These are phyloP conservation scores for Prunus mira DNA, from an alignment of 306 rosid genomes.

Conservation along the genomic window DNA sequence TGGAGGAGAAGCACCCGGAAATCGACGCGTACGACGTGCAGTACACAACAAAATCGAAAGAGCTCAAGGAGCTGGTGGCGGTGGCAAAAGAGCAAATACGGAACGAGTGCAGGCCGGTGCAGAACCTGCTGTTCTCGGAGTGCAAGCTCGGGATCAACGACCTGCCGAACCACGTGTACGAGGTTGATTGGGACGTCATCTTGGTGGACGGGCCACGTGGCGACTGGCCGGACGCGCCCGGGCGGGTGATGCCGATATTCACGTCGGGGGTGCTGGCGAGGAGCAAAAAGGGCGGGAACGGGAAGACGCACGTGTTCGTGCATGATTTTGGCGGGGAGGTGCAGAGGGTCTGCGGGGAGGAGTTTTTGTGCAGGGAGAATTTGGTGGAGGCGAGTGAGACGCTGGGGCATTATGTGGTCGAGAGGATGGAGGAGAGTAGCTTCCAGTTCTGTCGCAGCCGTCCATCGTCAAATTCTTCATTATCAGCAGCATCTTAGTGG, in stretches of 20 bases:
- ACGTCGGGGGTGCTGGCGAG: slow-evolving; percentile 86
- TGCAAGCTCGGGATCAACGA: slow-evolving; percentile 86
- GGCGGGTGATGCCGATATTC: slow-evolving; percentile 77
- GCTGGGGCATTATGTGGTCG: slow-evolving; percentile 79
- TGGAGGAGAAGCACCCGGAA: slow-evolving; percentile 84
- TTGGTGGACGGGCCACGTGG: slow-evolving; percentile 89
- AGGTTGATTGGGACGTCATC: slow-evolving; percentile 87
- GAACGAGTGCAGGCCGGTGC: slow-evolving; percentile 91
- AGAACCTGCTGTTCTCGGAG: slow-evolving; percentile 79
- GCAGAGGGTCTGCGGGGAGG: slow-evolving; percentile 63
- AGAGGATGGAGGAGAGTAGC: slow-evolving; percentile 72
- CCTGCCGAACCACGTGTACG: slow-evolving; percentile 91
- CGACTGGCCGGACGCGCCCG: slow-evolving; percentile 91
- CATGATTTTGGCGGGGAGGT: slow-evolving; percentile 70
- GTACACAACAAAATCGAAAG: slow-evolving; percentile 78
- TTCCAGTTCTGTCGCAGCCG: slow-evolving; percentile 66
- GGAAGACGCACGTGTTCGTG: slow-evolving; percentile 83
- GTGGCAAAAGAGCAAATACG: slow-evolving; percentile 58
- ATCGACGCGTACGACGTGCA: slow-evolving; percentile 90
- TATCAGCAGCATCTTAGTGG: slow-evolving; percentile 28
- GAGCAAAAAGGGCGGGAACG: slow-evolving; percentile 84
- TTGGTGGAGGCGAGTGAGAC: slow-evolving; percentile 65
- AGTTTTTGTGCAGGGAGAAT: slow-evolving; percentile 77
- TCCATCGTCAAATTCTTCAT: slow-evolving; percentile 22
- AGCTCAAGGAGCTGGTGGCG: slow-evolving; percentile 57